Base-by-base conservation (phyloP, 2,329 filamentous ascomycete genomes). In the Sclerotinia borealis region DNA sequence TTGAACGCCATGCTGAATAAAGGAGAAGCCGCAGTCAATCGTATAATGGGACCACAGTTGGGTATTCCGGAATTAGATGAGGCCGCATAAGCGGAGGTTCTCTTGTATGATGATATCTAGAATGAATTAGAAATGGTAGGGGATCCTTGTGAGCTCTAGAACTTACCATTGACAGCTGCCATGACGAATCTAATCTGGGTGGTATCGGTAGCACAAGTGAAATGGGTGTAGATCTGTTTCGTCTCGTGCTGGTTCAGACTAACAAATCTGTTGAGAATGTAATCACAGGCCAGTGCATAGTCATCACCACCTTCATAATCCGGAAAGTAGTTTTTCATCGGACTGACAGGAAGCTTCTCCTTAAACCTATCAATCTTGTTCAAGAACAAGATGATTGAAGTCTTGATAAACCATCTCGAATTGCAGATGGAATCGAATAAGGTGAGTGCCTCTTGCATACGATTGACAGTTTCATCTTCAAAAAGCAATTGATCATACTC, bases 161-260 rank as follows among this genome's bases (percentile, higher is more conserved):
- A 76, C 88, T 74, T 84, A 96, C 93, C 93, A 80, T 99, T 99
- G 75, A 99, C 95, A 71, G 95, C 95, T 67, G 93, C 93, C 95
- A 99, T 99, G 79, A 99, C 95, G 83, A 99, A 98, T 75, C 95
- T 89, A 73, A 99, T 99, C 79, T 99, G 95, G 74, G 95, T 97
- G 37, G 95, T 99, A 76, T 99, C 95, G 55, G 95, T 99, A 66
- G 95, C 95, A 77, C 95, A 98, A 58, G 95, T 99, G 80, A 99
- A 99, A 79, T 98, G 95, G 65, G 95, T 99, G 83, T 99, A 99
- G 77, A 99, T 98, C 78, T 99, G 95, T 84, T 99, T 99, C 62
- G 92, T 96, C 82, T 98, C 95, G 77, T 97, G 93, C 79, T 98
- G 95, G 81, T 99, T 99, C 76, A 99, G 82, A 76, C 91, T 95